Percentiles rank a stretch among this genome's conserved stretches.
Conservation (phyloP, 495 filamentous ascomycete species). For the Mycothermus thermophilus region DNA sequence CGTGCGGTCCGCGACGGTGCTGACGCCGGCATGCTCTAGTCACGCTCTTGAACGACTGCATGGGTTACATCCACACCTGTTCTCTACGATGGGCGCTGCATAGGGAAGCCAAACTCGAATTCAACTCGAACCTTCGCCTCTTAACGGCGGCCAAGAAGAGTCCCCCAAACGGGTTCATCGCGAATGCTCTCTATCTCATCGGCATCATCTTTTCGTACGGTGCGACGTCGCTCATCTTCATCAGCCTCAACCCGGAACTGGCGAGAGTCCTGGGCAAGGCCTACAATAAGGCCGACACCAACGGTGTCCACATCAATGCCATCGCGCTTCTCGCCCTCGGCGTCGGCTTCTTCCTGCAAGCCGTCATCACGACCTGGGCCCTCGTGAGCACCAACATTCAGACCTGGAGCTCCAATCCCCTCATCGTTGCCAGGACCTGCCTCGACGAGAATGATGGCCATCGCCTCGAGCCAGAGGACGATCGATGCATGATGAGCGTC, state of each 20-base stretch:
- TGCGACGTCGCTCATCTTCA: constrained; percentile 25
- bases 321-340: constrained; percentile 24
- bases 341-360: constrained; percentile 21
- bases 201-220: constrained; percentile 24
- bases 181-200: constrained; percentile 19
- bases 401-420: constrained; percentile 27
- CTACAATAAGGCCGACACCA: constrained; percentile 4
- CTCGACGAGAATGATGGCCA: constrained; percentile 11
- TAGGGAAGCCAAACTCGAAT: constrained; percentile 25
- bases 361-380: constrained; percentile 24
- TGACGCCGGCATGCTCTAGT: too few relatives aligned
- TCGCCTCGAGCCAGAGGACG: constrained; percentile 9
- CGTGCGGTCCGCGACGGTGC: too few relatives aligned
- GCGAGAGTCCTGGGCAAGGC: constrained; percentile 8
- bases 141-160: constrained; percentile 16
- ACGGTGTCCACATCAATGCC: constrained; percentile 18
- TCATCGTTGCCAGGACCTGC: constrained; percentile 17
- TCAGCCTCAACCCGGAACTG: constrained; percentile 19
- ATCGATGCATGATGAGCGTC: constrained; percentile 22
- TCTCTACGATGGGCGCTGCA: constrained; percentile 31
- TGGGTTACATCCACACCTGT: constrained; percentile 27
- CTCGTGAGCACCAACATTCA: constrained; percentile 15
- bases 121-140: constrained; percentile 33
- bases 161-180: constrained; percentile 15
- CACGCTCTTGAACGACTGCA: constrained; percentile 24